Conservation (phyloP, 106 monocot species). For the Dactylorhiza incarnata region DNA sequence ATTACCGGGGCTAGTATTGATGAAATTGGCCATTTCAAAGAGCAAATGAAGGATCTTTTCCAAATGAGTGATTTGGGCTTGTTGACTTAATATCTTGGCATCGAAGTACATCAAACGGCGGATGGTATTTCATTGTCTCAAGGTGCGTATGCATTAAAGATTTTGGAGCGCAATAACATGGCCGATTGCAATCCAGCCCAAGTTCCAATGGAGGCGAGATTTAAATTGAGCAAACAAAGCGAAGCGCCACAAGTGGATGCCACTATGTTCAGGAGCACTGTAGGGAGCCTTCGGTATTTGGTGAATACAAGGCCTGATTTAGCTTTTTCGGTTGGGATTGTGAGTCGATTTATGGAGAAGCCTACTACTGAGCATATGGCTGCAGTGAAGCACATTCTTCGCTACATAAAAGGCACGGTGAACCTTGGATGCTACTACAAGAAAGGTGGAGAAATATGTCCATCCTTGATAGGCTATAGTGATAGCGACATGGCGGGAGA, state of each 20-base stretch:
- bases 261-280: conserved; percentile 5
- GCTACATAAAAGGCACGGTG: too few relatives aligned
- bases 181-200: conserved; percentile 2
- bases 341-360: background rate
- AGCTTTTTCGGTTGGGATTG: background rate
- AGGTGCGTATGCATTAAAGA: conserved; percentile 9
- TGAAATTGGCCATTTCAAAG: conserved; percentile 13
- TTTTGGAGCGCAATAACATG: conserved; percentile 6
- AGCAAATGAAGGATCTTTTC: conserved; percentile 6
- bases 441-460: background rate
- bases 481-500: conserved; percentile 1
- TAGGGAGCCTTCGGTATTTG: too few relatives aligned
- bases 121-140: background rate
- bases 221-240: conserved; percentile 6
- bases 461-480: background rate
- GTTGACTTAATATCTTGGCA: conserved; percentile 13
- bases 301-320: conserved; percentile 3
- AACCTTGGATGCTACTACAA: background rate
- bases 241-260: background rate
- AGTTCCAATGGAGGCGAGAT: conserved; percentile 1
- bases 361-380: background rate
- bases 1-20: background rate
- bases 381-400: background rate
- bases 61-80: conserved; percentile 15
- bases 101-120: conserved; percentile 12